Base-by-base conservation (phyloP, 495 filamentous ascomycete species). In the Trypethelium eluteriae region DNA sequence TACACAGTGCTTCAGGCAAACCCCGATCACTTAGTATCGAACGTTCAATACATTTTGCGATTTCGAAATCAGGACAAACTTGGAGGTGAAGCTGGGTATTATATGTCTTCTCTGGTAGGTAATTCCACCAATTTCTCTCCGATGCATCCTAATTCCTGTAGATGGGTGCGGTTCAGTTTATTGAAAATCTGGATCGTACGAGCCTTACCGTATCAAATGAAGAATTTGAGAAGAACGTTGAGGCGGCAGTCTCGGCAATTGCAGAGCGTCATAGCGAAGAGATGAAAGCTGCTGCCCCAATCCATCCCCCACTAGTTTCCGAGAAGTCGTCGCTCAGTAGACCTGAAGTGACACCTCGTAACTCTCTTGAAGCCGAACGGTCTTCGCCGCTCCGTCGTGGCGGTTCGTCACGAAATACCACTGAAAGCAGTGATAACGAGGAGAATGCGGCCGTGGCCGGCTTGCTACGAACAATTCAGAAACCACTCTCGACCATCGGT, bases 41-140 rank as follows among this genome's bases (percentile, higher is more conserved):
- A 99, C 73, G 92, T 98, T 6, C 94, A 98, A 75, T 99, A 99
- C 75, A 98, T 99, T 66, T 80, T 97, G 50, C 85, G 95, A 25
- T 99, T 99, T 78, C 86, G 94, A 65, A 96, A 97, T 71, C 95
- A 96, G 75, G 95, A 99, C 44, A 99, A 98, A 73, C 84, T 98
- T 0, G 89, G 89, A 53, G 94, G 94, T 5, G 94, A 99, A 79
- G 93, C 95, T 25, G 94, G 94, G 25, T 99, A 99, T 74, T 99
- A 99, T 75, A 82, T 98, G 38, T 97, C 93, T 39, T 97, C 93
- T n/a, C 79, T 98, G 75, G 91, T 93, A 77, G 72, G 84, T 76
- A 7, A 44, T n/a, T 3, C 25, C 18, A 49, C 39, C 18, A 34
- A 44, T 44, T 18, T 32, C 35, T 6, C 25, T 25, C 25, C 38